phyloP scores from a whole-genome alignment of 352 stramenopile genomes.

The Phytophthora meadii region DNA sequence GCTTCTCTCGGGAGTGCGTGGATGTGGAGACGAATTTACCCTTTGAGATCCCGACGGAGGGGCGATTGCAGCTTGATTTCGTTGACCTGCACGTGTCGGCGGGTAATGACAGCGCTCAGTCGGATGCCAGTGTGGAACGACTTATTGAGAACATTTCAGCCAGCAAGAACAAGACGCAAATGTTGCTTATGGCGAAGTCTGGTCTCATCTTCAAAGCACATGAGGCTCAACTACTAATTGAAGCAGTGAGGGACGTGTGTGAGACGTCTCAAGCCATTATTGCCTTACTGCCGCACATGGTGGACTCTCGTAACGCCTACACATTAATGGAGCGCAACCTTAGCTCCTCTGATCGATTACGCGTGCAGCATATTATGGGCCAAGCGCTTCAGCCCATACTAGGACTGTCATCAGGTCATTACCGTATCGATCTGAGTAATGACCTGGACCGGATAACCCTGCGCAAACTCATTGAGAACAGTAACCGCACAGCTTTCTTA shows the following conservation, averaged over 20 bases:
- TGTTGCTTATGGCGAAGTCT: slow-evolving; percentile 82
- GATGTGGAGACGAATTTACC: slow-evolving; percentile 65
- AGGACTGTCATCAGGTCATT: slow-evolving; percentile 66
- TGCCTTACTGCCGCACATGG: slow-evolving; percentile 76
- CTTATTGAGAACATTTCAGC: slow-evolving; percentile 80
- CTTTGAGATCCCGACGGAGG: slow-evolving; percentile 72
- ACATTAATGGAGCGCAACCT: slow-evolving; percentile 75
- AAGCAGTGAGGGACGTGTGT: slow-evolving; percentile 68
- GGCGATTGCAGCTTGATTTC: slow-evolving; percentile 71
- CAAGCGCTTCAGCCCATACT: slow-evolving; percentile 70
- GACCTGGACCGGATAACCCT: slow-evolving; percentile 71
- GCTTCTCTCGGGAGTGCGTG: slow-evolving; percentile 61
- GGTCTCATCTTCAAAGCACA: slow-evolving; percentile 71
- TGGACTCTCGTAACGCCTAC: slow-evolving; percentile 68
- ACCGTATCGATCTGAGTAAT: slow-evolving; percentile 71
- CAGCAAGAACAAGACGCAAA: slow-evolving; percentile 84
- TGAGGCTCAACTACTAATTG: slow-evolving; percentile 74
- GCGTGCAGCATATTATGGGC: slow-evolving; percentile 73
- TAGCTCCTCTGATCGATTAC: slow-evolving; percentile 48
- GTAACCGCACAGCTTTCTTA: slow-evolving; percentile 76
- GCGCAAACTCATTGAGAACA: slow-evolving; percentile 82
- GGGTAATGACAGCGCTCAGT: slow-evolving; percentile 73
- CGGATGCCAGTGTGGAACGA: slow-evolving; percentile 65
- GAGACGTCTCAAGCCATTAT: slow-evolving; percentile 72
- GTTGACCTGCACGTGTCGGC: slow-evolving; percentile 78